These are phyloP conservation scores for Phytophthora pinifolia DNA, from an alignment of 352 stramenopile genomes.

Conservation along the genomic window DNA sequence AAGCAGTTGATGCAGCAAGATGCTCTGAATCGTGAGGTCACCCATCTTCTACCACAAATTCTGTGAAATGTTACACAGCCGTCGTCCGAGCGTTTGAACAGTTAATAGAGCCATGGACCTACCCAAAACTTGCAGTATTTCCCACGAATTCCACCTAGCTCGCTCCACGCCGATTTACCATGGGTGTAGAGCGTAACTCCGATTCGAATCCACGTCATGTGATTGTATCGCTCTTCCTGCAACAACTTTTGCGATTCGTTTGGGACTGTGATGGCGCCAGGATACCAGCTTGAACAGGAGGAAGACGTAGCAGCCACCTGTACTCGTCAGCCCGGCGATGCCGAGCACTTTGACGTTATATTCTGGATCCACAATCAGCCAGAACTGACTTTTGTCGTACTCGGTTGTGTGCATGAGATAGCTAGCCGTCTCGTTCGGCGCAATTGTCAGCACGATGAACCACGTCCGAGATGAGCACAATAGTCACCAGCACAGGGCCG, in stretches of 20 bases:
- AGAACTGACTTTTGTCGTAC: conserved; percentile 41
- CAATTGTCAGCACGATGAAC: conserved; percentile 30
- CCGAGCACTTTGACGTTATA: conserved; percentile 2
- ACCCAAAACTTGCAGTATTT: conserved; percentile 36
- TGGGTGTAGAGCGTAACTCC: not conserved
- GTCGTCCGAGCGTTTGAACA: conserved; percentile 3
- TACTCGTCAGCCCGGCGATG: not conserved
- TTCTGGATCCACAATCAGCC: conserved; percentile 22
- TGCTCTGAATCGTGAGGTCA: conserved; percentile 26
- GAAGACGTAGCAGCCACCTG: conserved; percentile 1
- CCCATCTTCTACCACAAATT: conserved; percentile 29
- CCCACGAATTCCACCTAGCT: conserved; percentile 18
- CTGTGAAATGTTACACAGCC: conserved; percentile 8
- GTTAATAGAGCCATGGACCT: conserved; percentile 4
- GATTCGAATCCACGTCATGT: too few species aligned
- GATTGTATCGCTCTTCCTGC: too few species aligned
- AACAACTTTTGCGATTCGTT: too few species aligned
- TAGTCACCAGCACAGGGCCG: conserved; percentile 7
- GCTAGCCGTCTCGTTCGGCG: conserved; percentile 31
- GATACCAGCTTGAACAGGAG: conserved; percentile 13
- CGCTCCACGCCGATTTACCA: not conserved
- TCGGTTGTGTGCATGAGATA: conserved; percentile 38
- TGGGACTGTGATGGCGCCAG: not conserved
- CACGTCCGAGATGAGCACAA: conserved; percentile 16
- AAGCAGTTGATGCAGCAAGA: conserved; percentile 17